A percentile compares a stretch with the other conserved stretches of the same genome.
phyloP scores from a whole-genome alignment of 345 rosid genomes.

The Arabidopsis arenosa region DNA sequence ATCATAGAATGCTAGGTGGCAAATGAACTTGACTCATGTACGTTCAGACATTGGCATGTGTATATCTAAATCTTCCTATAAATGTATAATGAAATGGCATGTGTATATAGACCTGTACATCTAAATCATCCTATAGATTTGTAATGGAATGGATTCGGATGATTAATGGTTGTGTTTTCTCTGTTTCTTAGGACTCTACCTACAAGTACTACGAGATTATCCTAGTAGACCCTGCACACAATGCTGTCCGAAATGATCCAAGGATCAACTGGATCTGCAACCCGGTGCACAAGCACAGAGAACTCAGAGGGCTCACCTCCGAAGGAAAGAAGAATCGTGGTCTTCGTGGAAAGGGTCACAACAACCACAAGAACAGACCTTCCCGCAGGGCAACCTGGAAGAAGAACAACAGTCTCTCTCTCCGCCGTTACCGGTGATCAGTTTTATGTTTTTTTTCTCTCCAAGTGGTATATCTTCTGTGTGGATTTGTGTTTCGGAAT shows the following conservation, averaged over 20 bases:
- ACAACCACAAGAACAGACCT: constrained; percentile 74
- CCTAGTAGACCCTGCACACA: constrained; percentile 75
- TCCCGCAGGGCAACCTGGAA: constrained; percentile 88
- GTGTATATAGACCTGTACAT: too few relatives aligned
- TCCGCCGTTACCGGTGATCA: constrained; percentile 71
- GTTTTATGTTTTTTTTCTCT: constrained; percentile 7
- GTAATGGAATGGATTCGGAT: background rate
- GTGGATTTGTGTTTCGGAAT: constrained; percentile 28
- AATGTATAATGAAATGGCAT: too few relatives aligned
- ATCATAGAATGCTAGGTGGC: background rate
- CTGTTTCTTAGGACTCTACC: constrained; percentile 64
- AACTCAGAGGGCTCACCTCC: constrained; percentile 82
- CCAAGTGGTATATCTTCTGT: constrained; percentile 33
- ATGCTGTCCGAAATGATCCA: constrained; percentile 73
- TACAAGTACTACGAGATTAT: constrained; percentile 81
- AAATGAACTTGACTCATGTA: too few relatives aligned
- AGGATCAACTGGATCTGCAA: constrained; percentile 89
- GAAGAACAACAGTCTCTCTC: constrained; percentile 64
- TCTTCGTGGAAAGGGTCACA: constrained; percentile 80
- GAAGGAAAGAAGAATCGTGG: constrained; percentile 90
- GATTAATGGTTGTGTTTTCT: background rate
- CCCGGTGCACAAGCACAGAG: constrained; percentile 87
- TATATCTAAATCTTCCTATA: too few relatives aligned
- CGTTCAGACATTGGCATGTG: too few relatives aligned
- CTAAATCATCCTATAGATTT: too few relatives aligned